A percentile compares a stretch with the other conserved stretches of the same genome.
phyloP scores from a whole-genome alignment of 371 early-diverging fungal species.

The Dichotomocladium elegans region DNA sequence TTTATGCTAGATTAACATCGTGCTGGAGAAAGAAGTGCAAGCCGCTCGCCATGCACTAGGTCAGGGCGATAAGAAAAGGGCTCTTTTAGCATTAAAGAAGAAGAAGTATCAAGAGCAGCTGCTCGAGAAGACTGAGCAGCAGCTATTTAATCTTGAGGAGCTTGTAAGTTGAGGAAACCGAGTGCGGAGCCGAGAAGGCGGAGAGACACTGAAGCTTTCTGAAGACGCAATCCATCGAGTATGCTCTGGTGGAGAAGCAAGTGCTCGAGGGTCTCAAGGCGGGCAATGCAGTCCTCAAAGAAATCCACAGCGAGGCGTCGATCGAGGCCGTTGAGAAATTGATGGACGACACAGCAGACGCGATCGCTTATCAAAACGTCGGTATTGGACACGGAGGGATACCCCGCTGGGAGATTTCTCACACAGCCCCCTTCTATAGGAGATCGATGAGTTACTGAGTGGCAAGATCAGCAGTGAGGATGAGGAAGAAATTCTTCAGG shows the following conservation, averaged over 20 bases:
- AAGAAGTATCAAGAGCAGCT: conserved; percentile 93
- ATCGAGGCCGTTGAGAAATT: conserved; percentile 91
- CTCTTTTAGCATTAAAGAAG: conserved; percentile 87
- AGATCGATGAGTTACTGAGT: conserved; percentile 77
- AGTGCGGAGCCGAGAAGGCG: neutral
- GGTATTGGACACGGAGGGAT: neutral
- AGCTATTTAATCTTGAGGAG: conserved; percentile 86
- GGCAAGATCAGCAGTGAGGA: conserved; percentile 74
- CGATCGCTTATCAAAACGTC: conserved; percentile 92
- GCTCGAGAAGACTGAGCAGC: conserved; percentile 77
- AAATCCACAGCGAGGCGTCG: conserved; percentile 87
- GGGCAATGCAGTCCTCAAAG: conserved; percentile 84
- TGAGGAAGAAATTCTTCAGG: conserved; percentile 78
- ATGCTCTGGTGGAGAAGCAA: conserved; percentile 85
- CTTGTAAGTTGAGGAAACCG: conserved; percentile 48
- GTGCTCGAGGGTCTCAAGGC: conserved; percentile 78
- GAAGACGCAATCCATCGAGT: conserved; percentile 85
- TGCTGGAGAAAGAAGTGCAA: conserved; percentile 62
- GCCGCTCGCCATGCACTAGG: conserved; percentile 61
- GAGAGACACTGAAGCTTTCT: neutral
- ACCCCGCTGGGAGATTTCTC: neutral
- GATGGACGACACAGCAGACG: conserved; percentile 95
- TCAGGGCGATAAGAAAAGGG: conserved; percentile 75
- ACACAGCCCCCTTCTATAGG: conserved; percentile 38
- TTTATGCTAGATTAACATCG: conserved; percentile 55